Evolutionary conservation across 768 basidiomycete genomes (phyloP).

Genomic region (Clavaria fumosa): DNA sequence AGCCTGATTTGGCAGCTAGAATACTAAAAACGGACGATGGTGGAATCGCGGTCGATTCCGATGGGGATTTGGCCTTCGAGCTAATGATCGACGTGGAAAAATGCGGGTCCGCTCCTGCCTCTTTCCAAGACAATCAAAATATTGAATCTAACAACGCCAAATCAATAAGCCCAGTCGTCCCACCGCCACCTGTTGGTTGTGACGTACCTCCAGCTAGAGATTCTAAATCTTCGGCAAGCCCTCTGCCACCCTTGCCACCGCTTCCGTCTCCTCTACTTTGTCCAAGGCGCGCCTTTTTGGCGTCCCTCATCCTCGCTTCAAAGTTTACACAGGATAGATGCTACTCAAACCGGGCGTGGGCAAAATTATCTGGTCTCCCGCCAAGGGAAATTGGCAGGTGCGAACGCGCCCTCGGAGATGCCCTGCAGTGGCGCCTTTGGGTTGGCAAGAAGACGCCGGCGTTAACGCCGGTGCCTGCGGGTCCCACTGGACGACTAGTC

Average conservation of each 20-base stretch:
- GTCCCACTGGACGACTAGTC: conserved; percentile 22
- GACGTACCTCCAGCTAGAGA: not conserved
- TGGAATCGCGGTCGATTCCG: not conserved
- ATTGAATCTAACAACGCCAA: not conserved
- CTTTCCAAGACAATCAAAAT: too few relatives aligned
- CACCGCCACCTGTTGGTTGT: too few relatives aligned
- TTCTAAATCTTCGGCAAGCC: conserved; percentile 10
- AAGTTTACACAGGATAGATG: conserved; percentile 91
- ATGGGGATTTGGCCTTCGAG: not conserved
- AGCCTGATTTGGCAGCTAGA: conserved; percentile 27
- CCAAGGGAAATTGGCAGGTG: conserved; percentile 78
- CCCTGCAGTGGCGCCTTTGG: conserved; percentile 87
- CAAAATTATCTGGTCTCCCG: conserved; percentile 78
- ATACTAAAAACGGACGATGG: conserved; percentile 26
- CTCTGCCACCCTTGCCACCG: conserved; percentile 16
- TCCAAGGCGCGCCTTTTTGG: conserved; percentile 78
- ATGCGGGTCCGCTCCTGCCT: too few relatives aligned
- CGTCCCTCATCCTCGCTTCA: conserved; percentile 74
- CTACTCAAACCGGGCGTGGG: conserved; percentile 91
- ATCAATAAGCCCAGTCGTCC: too few relatives aligned
- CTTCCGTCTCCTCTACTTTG: conserved; percentile 77
- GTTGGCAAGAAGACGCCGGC: conserved; percentile 49
- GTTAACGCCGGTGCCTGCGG: conserved; percentile 12
- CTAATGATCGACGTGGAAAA: not conserved
- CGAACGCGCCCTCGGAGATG: conserved; percentile 76